Conservation (phyloP, 495 filamentous ascomycete species). For the Podospora sp. region DNA sequence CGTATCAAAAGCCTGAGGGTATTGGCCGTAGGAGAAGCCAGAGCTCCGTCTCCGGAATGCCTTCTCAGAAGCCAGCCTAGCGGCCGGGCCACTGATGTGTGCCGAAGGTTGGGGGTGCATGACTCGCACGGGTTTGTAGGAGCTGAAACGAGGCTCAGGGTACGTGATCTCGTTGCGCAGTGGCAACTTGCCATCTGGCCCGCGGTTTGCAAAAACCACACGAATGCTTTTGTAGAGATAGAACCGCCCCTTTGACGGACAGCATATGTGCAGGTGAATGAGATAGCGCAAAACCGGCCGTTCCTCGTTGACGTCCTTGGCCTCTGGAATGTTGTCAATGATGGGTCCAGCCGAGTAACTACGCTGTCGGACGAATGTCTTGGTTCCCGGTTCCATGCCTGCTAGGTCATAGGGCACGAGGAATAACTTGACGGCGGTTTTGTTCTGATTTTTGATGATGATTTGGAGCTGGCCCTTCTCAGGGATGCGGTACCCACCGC, state of each 20-base stretch:
- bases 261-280: constrained; percentile 92
- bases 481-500: constrained; percentile 91
- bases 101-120: constrained; percentile 41
- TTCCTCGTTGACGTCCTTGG: constrained; percentile 49
- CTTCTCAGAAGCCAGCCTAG: constrained; percentile 56
- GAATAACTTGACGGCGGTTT: constrained; percentile 94
- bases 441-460: constrained; percentile 95
- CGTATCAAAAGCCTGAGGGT: constrained; percentile 36
- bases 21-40: constrained; percentile 49
- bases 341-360: constrained; percentile 89
- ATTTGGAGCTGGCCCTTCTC: constrained; percentile 96
- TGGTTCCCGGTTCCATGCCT: constrained; percentile 94
- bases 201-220: constrained; percentile 96
- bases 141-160: constrained; percentile 83
- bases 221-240: constrained; percentile 90
- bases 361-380: constrained; percentile 95
- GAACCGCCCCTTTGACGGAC: constrained; percentile 78
- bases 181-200: constrained; percentile 94
- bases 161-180: constrained; percentile 87
- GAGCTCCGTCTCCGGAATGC: constrained; percentile 59
- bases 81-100: constrained; percentile 34
- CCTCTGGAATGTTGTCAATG: constrained; percentile 55
- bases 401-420: constrained; percentile 91
- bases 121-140: constrained; percentile 71
- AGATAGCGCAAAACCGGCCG: constrained; percentile 87